These are phyloP conservation scores for Mitragyna speciosa DNA, from an alignment of 257 asterid genomes.

Conservation along the genomic window DNA sequence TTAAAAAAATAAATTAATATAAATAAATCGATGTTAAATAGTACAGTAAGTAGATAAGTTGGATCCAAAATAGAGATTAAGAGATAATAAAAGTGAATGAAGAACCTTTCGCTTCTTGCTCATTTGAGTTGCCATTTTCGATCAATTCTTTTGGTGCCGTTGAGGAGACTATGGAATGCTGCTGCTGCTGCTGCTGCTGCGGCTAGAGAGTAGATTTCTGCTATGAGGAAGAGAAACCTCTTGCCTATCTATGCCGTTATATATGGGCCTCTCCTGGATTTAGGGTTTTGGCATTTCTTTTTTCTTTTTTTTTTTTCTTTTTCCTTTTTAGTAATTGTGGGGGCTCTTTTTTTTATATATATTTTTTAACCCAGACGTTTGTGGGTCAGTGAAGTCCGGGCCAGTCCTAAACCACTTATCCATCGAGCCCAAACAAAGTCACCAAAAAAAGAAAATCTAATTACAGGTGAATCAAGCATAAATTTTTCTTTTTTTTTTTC, in stretches of 20 bases:
- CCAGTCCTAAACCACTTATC: neutral
- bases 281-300: constrained; percentile 11
- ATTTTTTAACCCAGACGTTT: neutral
- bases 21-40: too few species aligned
- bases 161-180: too few species aligned
- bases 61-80: neutral
- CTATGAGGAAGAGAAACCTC: too few species aligned
- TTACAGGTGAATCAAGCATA: too few species aligned
- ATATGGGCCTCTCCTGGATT: neutral
- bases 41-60: neutral
- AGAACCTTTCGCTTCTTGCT: constrained; percentile 39
- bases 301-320: neutral
- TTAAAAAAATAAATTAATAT: neutral
- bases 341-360: too few species aligned
- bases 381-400: neutral
- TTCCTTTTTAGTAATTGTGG: too few species aligned
- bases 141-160: neutral
- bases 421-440: neutral
- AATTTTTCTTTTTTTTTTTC: too few species aligned
- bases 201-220: neutral
- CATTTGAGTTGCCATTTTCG: constrained; percentile 34
- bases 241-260: neutral
- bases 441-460: too few species aligned
- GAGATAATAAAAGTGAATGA: neutral
- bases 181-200: too few species aligned